Evolutionary conservation across 169 alveolate genomes (phyloP).

Genomic region (Cryptosporidium muris): DNA sequence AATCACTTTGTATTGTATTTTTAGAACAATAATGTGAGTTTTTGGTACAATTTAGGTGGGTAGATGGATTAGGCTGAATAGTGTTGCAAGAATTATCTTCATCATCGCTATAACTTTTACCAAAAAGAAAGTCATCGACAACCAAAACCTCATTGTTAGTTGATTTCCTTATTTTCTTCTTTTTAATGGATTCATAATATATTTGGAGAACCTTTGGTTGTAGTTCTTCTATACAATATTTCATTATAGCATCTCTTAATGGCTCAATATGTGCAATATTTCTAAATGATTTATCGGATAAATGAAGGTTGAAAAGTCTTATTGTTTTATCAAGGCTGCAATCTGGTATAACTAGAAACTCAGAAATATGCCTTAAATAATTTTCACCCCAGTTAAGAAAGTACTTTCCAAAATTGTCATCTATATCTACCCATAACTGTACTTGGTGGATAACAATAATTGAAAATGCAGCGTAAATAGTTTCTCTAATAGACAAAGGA

Average conservation of each 20-base stretch:
- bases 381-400: conserved; percentile 49
- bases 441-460: conserved; percentile 15
- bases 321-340: neutral
- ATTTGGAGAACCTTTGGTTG: conserved; percentile 31
- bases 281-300: conserved; percentile 11
- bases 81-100: neutral
- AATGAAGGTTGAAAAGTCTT: conserved; percentile 8
- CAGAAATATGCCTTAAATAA: conserved; percentile 28
- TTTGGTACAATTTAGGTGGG: no score
- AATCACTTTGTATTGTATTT: no score
- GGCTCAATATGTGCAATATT: conserved; percentile 27
- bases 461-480: conserved; percentile 13
- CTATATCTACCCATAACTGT: conserved; percentile 28
- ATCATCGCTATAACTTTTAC: conserved; percentile 27
- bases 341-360: conserved; percentile 34
- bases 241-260: conserved; percentile 10
- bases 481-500: conserved; percentile 18
- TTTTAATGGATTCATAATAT: conserved; percentile 12
- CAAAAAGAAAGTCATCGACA: conserved; percentile 35
- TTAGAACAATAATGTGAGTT: no score
- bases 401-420: conserved; percentile 7
- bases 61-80: no score
- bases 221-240: conserved; percentile 34
- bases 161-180: neutral
- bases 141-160: neutral